phyloP scores from a whole-genome alignment of 257 asterid genomes.

The Rauvolfia tetraphylla region DNA sequence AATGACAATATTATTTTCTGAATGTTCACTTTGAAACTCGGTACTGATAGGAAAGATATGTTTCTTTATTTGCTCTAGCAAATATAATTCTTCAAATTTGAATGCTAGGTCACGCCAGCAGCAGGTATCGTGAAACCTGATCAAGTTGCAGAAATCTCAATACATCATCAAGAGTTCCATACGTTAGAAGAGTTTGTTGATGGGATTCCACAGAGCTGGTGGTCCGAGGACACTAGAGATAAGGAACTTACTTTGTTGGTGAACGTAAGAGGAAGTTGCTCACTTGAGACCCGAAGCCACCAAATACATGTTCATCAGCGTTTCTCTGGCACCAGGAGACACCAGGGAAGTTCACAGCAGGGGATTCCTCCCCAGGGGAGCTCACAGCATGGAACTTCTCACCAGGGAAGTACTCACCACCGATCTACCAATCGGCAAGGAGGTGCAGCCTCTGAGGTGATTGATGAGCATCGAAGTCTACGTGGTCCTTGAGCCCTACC shows the following conservation, averaged over 20 bases:
- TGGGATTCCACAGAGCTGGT: constrained; percentile 70
- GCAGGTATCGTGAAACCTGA: constrained; percentile 59
- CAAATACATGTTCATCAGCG: constrained; percentile 43
- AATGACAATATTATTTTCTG: too few relatives aligned
- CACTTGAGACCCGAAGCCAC: constrained; percentile 45
- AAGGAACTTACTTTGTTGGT: constrained; percentile 63
- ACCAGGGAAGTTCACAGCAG: constrained; percentile 21
- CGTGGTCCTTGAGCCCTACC: constrained; percentile 14
- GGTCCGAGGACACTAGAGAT: constrained; percentile 75
- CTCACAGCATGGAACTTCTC: not conserved
- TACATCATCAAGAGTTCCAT: constrained; percentile 64
- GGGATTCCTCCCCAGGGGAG: not conserved
- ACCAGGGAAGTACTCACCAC: constrained; percentile 25
- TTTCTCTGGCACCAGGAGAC: constrained; percentile 39
- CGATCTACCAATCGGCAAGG: constrained; percentile 20
- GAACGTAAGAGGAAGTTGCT: constrained; percentile 46
- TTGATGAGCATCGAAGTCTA: constrained; percentile 21
- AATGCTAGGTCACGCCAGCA: constrained; percentile 65
- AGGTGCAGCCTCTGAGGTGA: constrained; percentile 13
- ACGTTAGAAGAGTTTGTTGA: constrained; percentile 56
- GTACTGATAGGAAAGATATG: not conserved
- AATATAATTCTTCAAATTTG: not conserved
- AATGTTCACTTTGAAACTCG: not conserved
- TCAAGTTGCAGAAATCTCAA: constrained; percentile 46
- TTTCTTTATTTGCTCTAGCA: not conserved